These are phyloP conservation scores for Pseudogymnoascus destructans DNA, from an alignment of 2,329 filamentous ascomycete species.

Conservation along the genomic window DNA sequence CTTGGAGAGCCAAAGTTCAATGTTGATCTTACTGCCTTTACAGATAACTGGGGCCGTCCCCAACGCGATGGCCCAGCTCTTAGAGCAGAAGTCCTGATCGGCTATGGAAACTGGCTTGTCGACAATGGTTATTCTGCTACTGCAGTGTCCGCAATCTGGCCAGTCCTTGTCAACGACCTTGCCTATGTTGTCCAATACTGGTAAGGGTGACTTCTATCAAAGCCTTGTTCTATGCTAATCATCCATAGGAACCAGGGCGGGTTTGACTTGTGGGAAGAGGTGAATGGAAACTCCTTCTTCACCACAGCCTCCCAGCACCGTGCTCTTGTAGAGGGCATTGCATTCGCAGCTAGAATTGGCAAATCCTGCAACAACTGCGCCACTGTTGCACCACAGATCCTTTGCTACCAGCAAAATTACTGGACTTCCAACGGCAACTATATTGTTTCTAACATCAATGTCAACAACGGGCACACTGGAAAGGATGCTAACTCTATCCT, in stretches of 20 bases:
- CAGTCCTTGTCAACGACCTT: slow-evolving; percentile 63
- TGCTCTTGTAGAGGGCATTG: slow-evolving; percentile 52
- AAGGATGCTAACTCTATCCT: slow-evolving; percentile 62
- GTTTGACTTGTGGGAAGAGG: slow-evolving; percentile 78
- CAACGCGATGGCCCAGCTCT: slow-evolving; percentile 71
- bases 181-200: slow-evolving; percentile 63
- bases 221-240: slow-evolving; percentile 4
- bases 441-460: slow-evolving; percentile 56
- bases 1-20: slow-evolving; percentile 65
- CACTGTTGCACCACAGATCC: slow-evolving; percentile 52
- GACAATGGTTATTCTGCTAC: slow-evolving; percentile 40
- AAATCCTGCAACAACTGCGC: slow-evolving; percentile 47
- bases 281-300: slow-evolving; percentile 66
- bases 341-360: slow-evolving; percentile 51
- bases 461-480: slow-evolving; percentile 47
- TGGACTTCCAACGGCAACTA: slow-evolving; percentile 49
- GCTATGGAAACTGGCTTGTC: slow-evolving; percentile 60
- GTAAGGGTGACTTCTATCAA: slow-evolving; percentile 22
- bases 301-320: slow-evolving; percentile 59
- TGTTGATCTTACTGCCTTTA: slow-evolving; percentile 49
- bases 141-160: slow-evolving; percentile 48
- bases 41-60: slow-evolving; percentile 59
- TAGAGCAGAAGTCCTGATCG: slow-evolving; percentile 58
- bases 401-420: slow-evolving; percentile 63
- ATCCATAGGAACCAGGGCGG: slow-evolving; percentile 34